A percentile compares a stretch with the other conserved stretches of the same genome.
phyloP scores from a whole-genome alignment of 2,329 filamentous ascomycete genomes.

The Diplodia seriata region DNA sequence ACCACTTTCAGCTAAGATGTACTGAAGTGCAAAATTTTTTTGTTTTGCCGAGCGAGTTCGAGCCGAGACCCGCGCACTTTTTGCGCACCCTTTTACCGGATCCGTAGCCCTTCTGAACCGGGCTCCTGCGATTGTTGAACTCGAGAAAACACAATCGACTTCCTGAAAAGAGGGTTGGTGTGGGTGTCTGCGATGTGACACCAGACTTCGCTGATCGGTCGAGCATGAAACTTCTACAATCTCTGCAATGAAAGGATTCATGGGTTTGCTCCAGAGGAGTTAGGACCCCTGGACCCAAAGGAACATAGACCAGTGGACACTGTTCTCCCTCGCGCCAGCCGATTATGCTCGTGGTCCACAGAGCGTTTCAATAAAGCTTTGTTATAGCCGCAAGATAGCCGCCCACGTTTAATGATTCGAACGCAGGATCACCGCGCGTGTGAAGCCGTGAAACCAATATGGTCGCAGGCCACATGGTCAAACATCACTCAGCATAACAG shows the following conservation, averaged over 20 bases:
- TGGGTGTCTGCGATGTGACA: neutral
- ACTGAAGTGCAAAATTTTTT: neutral
- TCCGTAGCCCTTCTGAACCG: neutral
- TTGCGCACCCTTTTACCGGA: neutral
- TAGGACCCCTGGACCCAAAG: neutral
- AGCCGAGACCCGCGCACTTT: conserved; percentile 14
- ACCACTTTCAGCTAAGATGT: conserved; percentile 35
- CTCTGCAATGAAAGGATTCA: neutral
- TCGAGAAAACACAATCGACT: no score
- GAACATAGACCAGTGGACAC: neutral
- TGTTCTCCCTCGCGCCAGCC: neutral
- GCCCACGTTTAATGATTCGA: neutral
- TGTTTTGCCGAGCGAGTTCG: conserved; percentile 12
- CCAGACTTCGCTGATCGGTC: neutral
- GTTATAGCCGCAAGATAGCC: neutral
- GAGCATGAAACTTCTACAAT: neutral
- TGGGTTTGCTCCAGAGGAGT: neutral
- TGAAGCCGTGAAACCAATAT: neutral
- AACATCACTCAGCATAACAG: neutral
- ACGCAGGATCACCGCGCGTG: neutral
- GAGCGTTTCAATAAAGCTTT: conserved; percentile 1
- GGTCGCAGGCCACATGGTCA: neutral
- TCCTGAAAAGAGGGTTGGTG: no score
- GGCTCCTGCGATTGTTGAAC: no score
- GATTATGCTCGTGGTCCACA: neutral